Base-by-base conservation (phyloP, 148 eudicot genomes). In the Rheum nobile region DNA sequence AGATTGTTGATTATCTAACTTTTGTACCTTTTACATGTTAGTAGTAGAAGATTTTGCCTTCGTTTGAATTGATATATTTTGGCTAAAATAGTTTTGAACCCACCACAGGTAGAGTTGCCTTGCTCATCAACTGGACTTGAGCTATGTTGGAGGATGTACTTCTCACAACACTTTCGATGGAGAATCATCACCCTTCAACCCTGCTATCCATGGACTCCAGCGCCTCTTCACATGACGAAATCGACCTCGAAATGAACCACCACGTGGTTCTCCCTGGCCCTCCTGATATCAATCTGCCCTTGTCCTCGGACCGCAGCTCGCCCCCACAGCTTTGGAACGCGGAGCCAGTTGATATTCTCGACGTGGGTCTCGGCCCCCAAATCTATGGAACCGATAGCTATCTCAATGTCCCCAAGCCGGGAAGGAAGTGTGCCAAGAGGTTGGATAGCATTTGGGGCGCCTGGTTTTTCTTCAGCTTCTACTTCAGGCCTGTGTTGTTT, bases 381-480 rank as follows among this genome's bases (percentile, higher is more conserved):
- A 76, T 78, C 43, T 84, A 82, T 22, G 96, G 85, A 84, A 78
- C 79, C 8, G 90, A 85, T 73, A 72, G 83, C 16, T 81, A 71
- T 47, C 81, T 82, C 29, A 85, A 28, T 68, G 78, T 85, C 68
- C 83, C 96, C 0, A 90, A 86, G 79, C 82, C 77, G 21, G 87
- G 79, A 78, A 80, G 81, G 47, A 88, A 85, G 67, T 86, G 91
- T 43, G 87, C 90, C 28, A 90, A 90, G 73, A 77, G 96, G 74
- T 81, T 88, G 43, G 96, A 88, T 80, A 83, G 85, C 19, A 87
- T 90, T 8, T 90, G 96, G 96, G 88, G 90, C 65, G 91, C 91
- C 48, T 90, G 91, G 91, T 85, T 90, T 74, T 90, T 90, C 86
- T 90, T 90, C 71, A 88, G 79, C 74, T 90, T 82, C 73, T 90